Percentiles rank a stretch among this genome's conserved stretches.
Evolutionary conservation across 495 filamentous ascomycete species (phyloP).

Genomic region (Astrothelium macrocarpum): DNA sequence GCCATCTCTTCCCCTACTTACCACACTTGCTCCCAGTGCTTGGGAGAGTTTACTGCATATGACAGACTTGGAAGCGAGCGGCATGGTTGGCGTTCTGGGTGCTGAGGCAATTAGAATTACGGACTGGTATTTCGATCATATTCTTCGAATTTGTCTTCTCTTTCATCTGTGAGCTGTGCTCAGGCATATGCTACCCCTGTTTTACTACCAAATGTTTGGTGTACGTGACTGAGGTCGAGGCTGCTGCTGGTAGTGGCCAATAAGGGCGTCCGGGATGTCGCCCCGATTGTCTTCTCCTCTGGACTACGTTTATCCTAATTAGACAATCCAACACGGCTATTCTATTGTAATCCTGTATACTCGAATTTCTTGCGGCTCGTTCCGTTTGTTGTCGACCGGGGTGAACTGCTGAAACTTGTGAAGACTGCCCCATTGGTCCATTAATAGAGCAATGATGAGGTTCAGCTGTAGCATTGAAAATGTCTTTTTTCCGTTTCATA

Average conservation of each 20-base stretch:
- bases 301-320: not conserved
- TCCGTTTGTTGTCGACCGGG: not conserved
- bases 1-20: not conserved
- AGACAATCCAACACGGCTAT: not conserved
- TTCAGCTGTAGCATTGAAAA: not conserved
- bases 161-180: not conserved
- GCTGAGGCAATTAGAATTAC: not conserved
- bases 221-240: not conserved
- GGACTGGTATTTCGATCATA: not conserved
- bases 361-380: not conserved
- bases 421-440: not conserved
- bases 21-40: not conserved
- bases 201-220: not conserved
- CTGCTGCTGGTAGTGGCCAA: not conserved
- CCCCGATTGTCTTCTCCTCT: not conserved
- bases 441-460: not conserved
- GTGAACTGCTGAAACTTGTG: not conserved
- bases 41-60: not conserved
- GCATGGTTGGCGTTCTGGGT: constrained; percentile 5
- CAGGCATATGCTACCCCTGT: not conserved
- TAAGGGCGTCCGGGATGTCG: not conserved
- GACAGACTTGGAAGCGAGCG: not conserved
- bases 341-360: not conserved
- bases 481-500: not conserved
- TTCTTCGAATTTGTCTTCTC: not conserved